Evolutionary conservation across 163 green algal genomes (phyloP).

Genomic region (Chlamydomonas reinhardtii): DNA sequence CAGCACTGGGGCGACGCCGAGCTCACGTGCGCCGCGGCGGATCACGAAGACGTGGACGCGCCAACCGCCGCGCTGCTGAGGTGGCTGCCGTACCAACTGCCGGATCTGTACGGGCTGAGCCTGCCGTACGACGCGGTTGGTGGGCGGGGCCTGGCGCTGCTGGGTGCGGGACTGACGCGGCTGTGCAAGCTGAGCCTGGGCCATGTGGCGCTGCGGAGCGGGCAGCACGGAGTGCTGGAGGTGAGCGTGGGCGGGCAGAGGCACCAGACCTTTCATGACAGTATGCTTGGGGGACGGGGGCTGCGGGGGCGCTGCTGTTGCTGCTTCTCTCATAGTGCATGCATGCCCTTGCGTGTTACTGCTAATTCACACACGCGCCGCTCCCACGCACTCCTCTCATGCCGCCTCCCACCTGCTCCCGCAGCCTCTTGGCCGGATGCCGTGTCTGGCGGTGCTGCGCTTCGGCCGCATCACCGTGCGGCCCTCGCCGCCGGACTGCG

Average conservation of each 20-base stretch:
- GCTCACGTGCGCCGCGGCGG: not conserved
- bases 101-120: slow-evolving; percentile 16
- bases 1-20: not conserved
- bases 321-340: not conserved
- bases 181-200: slow-evolving; percentile 26
- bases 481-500: no score
- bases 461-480: not conserved
- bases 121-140: slow-evolving; percentile 9
- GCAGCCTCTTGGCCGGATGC: not conserved
- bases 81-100: slow-evolving; percentile 25
- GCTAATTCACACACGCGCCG: no score
- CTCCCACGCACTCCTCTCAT: not conserved
- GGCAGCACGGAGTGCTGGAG: not conserved
- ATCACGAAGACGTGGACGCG: not conserved
- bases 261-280: no score
- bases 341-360: not conserved
- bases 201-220: not conserved
- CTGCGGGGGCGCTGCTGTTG: not conserved
- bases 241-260: not conserved
- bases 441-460: not conserved
- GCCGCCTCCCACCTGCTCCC: not conserved
- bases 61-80: not conserved
- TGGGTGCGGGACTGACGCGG: slow-evolving; percentile 10
- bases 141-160: slow-evolving; percentile 1
- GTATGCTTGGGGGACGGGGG: no score